phyloP scores from a whole-genome alignment of 1,139 yeast genomes.

The Pichia sp. region DNA sequence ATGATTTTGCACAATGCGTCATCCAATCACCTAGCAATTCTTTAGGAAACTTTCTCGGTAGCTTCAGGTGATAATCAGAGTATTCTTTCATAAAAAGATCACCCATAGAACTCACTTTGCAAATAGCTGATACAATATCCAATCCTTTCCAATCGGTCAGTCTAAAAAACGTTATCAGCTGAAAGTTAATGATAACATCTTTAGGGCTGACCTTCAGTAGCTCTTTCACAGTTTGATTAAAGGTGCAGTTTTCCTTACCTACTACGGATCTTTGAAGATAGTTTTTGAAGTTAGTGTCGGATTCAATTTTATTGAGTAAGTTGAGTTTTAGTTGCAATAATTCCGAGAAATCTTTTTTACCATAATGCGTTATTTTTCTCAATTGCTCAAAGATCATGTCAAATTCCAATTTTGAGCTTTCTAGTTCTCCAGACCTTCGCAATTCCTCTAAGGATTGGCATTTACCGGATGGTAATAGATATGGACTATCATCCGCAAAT shows the following conservation, averaged over 20 bases:
- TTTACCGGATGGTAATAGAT: not conserved
- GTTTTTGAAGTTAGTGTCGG: not conserved
- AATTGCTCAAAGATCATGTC: slow-evolving; percentile 13
- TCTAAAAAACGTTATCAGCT: slow-evolving; percentile 4
- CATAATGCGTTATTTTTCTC: not conserved
- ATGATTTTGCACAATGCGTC: not conserved
- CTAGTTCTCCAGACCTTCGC: not conserved
- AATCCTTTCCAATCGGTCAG: not conserved
- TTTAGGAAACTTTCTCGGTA: not conserved
- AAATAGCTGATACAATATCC: not conserved
- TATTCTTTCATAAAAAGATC: not conserved
- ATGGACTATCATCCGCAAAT: not conserved
- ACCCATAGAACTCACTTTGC: not conserved
- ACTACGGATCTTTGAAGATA: not conserved
- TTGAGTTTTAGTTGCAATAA: slow-evolving; percentile 6
- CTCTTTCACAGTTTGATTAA: not conserved
- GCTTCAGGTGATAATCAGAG: not conserved
- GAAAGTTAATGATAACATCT: not conserved
- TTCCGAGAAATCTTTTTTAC: not conserved
- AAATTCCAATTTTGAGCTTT: slow-evolving; percentile 6
- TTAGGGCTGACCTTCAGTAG: not conserved
- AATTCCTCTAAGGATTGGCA: slow-evolving; percentile 13
- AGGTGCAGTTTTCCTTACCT: not conserved
- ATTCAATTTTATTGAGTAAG: slow-evolving; percentile 4
- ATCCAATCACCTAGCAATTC: slow-evolving; percentile 6